Percentiles rank a stretch among this genome's conserved stretches.
phyloP scores from a whole-genome alignment of 495 filamentous ascomycete genomes.

The Aspergillus steynii region DNA sequence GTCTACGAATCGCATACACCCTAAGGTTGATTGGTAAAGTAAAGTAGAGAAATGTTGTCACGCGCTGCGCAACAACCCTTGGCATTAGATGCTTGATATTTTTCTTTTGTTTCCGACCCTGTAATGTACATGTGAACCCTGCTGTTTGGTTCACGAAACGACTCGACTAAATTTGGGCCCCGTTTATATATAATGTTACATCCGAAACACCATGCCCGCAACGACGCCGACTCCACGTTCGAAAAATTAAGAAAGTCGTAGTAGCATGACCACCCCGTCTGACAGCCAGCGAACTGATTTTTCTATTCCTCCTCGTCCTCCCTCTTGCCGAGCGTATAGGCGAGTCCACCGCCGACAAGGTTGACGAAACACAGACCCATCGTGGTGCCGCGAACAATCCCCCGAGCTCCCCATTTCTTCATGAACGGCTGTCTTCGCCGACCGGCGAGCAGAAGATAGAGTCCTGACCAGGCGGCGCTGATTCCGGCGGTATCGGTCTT shows the following conservation, averaged over 20 bases:
- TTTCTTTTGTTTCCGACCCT: not conserved
- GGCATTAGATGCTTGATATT: not conserved
- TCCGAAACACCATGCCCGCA: constrained; percentile 19
- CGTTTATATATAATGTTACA: constrained; percentile 4
- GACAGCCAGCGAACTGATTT: not conserved
- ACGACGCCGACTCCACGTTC: constrained; percentile 17
- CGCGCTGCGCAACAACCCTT: not conserved
- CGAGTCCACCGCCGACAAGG: constrained; percentile 65
- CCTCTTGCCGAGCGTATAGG: constrained; percentile 65
- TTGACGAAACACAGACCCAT: constrained; percentile 72
- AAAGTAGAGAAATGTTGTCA: not conserved
- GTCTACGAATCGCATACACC: not conserved
- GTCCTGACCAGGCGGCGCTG: constrained; percentile 79
- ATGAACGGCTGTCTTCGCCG: constrained; percentile 60
- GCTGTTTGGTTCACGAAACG: not conserved
- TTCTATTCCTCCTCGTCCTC: constrained; percentile 51
- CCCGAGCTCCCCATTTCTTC: constrained; percentile 65
- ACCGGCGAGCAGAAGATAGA: constrained; percentile 78
- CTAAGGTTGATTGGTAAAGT: not conserved
- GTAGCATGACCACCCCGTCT: not conserved
- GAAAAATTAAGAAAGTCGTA: constrained; percentile 1
- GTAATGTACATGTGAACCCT: not conserved
- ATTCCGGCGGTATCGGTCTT: constrained; percentile 81
- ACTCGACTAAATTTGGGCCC: not conserved
- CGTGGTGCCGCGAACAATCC: constrained; percentile 68